These are phyloP conservation scores for Borealophlyctis nickersoniae DNA, from an alignment of 192 early-diverging fungal species.

Conservation along the genomic window DNA sequence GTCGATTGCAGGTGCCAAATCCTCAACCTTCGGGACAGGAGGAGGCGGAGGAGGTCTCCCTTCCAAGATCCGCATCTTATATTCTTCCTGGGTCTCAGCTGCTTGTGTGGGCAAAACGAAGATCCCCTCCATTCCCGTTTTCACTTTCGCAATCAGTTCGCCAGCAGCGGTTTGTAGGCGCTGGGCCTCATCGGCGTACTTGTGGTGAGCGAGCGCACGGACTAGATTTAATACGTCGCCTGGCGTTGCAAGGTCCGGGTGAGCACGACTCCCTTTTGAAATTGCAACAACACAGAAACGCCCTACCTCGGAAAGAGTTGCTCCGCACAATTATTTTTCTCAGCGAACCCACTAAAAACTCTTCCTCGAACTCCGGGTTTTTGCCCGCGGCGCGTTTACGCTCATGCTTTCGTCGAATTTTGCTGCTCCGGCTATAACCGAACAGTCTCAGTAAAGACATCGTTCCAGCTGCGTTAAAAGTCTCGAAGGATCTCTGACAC, in stretches of 20 bases:
- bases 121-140: slow-evolving; percentile 20
- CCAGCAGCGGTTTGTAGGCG: slow-evolving; percentile 24
- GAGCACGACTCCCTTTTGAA: neutral
- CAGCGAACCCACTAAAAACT: slow-evolving; percentile 76
- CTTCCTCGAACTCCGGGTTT: slow-evolving; percentile 86
- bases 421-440: slow-evolving; percentile 32
- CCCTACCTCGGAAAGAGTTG: slow-evolving; percentile 53
- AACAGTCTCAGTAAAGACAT: too few relatives aligned
- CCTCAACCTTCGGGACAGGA: neutral
- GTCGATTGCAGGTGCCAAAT: slow-evolving; percentile 1
- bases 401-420: slow-evolving; percentile 29
- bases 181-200: slow-evolving; percentile 16
- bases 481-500: slow-evolving; percentile 20
- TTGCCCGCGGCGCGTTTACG: slow-evolving; percentile 70
- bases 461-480: neutral
- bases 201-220: slow-evolving; percentile 18
- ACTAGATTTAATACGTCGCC: slow-evolving; percentile 21
- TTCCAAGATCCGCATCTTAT: slow-evolving; percentile 26
- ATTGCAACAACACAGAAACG: neutral
- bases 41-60: slow-evolving; percentile 2
- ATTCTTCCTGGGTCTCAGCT: slow-evolving; percentile 32
- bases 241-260: neutral
- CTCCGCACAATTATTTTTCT: slow-evolving; percentile 56
- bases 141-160: slow-evolving; percentile 5
- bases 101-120: slow-evolving; percentile 10